A percentile compares a stretch with the other conserved stretches of the same genome.
phyloP scores from a whole-genome alignment of 176 grass and related monocot genomes.

The Paspalum notatum region DNA sequence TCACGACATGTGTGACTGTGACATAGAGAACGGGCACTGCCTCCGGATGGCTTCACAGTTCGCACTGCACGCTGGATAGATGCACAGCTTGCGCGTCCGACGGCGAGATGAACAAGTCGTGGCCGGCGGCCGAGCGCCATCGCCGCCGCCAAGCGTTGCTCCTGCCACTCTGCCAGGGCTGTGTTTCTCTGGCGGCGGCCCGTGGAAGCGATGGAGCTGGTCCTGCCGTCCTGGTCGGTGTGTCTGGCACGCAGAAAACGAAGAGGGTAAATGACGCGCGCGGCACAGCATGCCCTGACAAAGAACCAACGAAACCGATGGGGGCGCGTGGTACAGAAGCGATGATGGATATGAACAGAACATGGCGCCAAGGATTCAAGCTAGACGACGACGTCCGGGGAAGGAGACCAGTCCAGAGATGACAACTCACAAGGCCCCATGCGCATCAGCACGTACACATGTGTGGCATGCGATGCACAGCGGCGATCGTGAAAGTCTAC shows the following conservation, averaged over 20 bases:
- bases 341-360: background rate
- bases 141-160: too few relatives aligned
- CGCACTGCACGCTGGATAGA: too few relatives aligned
- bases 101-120: background rate
- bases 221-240: background rate
- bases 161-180: too few relatives aligned
- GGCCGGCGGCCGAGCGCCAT: background rate
- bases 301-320: background rate
- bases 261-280: background rate
- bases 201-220: background rate
- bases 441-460: background rate
- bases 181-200: background rate
- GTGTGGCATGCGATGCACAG: slow-evolving; percentile 20
- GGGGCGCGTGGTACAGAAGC: too few relatives aligned
- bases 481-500: slow-evolving; percentile 13
- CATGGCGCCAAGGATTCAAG: background rate
- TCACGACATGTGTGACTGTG: too few relatives aligned
- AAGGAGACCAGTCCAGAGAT: background rate
- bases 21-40: too few relatives aligned
- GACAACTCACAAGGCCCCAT: background rate
- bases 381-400: background rate
- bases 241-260: background rate
- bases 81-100: too few relatives aligned
- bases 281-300: background rate
- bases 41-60: too few relatives aligned